Evolutionary conservation across 192 early-diverging fungal genomes (phyloP).

Genomic region (Backusella tuberculispora): DNA sequence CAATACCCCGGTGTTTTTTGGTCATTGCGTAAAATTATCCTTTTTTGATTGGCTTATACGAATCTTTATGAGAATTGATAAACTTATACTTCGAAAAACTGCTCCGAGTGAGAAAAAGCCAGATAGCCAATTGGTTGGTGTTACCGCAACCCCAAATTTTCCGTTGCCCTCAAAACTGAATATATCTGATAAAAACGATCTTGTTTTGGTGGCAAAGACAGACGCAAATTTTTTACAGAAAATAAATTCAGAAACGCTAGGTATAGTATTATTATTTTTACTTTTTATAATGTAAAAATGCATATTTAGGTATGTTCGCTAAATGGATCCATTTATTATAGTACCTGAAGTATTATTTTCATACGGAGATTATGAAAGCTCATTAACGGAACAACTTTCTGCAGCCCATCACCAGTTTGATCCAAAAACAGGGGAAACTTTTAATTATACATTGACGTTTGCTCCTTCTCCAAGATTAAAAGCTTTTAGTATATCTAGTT

Average conservation of each 20-base stretch:
- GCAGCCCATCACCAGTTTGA: slow-evolving; percentile 40
- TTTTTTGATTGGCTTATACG: not conserved
- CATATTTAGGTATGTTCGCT: not conserved
- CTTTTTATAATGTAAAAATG: not conserved
- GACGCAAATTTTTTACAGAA: slow-evolving; percentile 42
- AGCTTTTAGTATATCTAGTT: slow-evolving; percentile 18
- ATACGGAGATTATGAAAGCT: not conserved
- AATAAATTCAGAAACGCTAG: slow-evolving; percentile 35
- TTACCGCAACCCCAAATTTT: slow-evolving; percentile 41
- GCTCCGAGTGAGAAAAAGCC: not conserved
- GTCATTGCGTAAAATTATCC: slow-evolving; percentile 13
- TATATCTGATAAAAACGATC: not conserved
- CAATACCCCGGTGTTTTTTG: slow-evolving; percentile 19
- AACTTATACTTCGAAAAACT: not conserved
- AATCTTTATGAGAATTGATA: not conserved
- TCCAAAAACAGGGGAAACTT: slow-evolving; percentile 26
- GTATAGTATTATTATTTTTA: slow-evolving; percentile 6
- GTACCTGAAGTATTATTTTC: slow-evolving; percentile 6
- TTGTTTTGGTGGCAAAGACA: slow-evolving; percentile 39
- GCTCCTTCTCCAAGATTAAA: slow-evolving; percentile 1
- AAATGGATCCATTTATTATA: not conserved
- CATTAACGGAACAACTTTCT: slow-evolving; percentile 1
- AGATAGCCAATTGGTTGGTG: slow-evolving; percentile 9
- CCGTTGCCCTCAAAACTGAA: slow-evolving; percentile 20
- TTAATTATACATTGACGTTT: slow-evolving; percentile 26